A percentile compares a stretch with the other conserved stretches of the same genome.
Conservation (phyloP, 805 yeast species). For the Metschnikowia santaceciliae region DNA sequence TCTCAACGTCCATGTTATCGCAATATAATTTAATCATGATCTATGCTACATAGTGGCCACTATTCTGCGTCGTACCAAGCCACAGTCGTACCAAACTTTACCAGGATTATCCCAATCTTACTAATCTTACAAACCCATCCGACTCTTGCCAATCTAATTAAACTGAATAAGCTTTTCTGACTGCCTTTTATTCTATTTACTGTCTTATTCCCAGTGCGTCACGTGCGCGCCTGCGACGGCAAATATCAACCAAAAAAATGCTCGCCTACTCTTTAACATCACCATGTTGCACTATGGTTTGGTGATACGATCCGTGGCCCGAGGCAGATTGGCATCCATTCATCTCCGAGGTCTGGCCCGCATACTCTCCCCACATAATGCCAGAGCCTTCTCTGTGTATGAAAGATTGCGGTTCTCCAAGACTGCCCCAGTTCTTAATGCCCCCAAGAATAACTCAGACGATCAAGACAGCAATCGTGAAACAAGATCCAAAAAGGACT, state of each 20-base stretch:
- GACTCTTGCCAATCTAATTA: no score
- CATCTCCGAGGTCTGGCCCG: neutral
- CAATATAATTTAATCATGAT: neutral
- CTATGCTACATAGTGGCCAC: neutral
- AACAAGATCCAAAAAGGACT: neutral
- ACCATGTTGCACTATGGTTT: slow-evolving; percentile 1
- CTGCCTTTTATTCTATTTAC: neutral
- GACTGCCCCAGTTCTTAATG: neutral
- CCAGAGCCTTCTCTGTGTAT: neutral
- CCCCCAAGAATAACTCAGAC: slow-evolving; percentile 5
- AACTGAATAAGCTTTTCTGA: no score
- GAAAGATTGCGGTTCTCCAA: slow-evolving; percentile 1
- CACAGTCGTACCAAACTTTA: no score
- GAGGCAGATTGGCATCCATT: slow-evolving; percentile 3
- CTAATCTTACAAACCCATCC: no score
- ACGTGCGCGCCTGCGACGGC: slow-evolving; percentile 6
- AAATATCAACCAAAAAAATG: slow-evolving; percentile 2
- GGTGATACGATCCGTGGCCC: slow-evolving; percentile 8
- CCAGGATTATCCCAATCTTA: no score
- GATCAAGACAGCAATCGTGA: slow-evolving; percentile 7
- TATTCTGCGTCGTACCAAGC: no score
- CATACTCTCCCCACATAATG: neutral
- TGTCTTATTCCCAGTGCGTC: neutral
- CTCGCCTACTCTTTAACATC: neutral
- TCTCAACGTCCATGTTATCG: neutral